Evolutionary conservation across 176 grass and related monocot species (phyloP).

Genomic region (Pharus latifolius): DNA sequence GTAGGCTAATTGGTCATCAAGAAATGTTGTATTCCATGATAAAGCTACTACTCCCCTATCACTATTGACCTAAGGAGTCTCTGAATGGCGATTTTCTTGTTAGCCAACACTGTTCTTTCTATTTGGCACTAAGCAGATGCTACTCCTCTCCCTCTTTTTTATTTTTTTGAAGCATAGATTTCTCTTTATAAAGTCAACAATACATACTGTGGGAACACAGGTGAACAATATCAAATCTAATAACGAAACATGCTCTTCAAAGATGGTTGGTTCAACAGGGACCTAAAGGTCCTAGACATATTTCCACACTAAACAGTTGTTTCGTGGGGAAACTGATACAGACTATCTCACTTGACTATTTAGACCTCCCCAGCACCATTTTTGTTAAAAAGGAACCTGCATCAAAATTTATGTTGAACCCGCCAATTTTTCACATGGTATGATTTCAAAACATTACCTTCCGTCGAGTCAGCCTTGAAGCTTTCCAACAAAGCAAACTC

Average conservation of each 20-base stretch:
- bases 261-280: neutral
- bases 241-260: neutral
- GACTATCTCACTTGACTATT: neutral
- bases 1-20: neutral
- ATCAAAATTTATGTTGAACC: neutral
- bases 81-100: neutral
- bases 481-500: constrained; percentile 67
- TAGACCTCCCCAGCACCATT: neutral
- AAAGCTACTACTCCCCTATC: neutral
- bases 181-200: neutral
- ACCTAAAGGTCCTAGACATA: too few relatives aligned
- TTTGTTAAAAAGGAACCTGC: neutral
- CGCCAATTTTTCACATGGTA: neutral
- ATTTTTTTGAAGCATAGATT: neutral
- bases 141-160: neutral
- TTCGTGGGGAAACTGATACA: neutral
- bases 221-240: neutral
- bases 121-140: neutral
- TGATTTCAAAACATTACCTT: constrained; percentile 44
- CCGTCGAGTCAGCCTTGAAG: constrained; percentile 31
- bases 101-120: neutral
- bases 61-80: neutral
- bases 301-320: neutral
- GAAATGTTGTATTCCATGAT: neutral
- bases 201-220: neutral